Evolutionary conservation across 306 rosid genomes (phyloP), one percentile per base, ranked within the genome.

Genomic region (Prunus mongolica): DNA sequence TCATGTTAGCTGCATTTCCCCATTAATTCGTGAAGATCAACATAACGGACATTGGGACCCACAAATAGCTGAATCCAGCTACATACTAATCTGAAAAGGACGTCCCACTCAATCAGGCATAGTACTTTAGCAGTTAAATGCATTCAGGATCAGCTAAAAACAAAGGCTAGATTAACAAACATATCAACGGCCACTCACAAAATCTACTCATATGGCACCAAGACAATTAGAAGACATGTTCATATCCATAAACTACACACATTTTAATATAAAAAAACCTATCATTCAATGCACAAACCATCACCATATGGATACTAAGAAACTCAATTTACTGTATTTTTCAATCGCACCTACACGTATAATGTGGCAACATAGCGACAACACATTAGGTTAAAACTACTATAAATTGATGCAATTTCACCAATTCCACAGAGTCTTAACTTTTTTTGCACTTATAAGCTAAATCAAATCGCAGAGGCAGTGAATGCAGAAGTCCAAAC

Each of bases 401-500:
- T 0, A 61, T 72, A 61, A 22, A 44, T 30, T 38, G 1, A 38
- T 15, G 54, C 41, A 15, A 20, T 14, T 38, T 25, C 64, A 34
- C 76, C 38, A 71, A 68, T 63, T 46, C 63, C 16, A 28, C 47
- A 58, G 12, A 16, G 11, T 34, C 24, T 10, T 13, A 9, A 30
- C 67, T 30, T 5, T 63, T 63, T 11, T 3, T 3, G 20, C 24
- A 12, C 11, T 4, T 3, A 24, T 2, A 27, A 47, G 56, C 38
- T 46, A 25, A 75, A 44, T 66, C 25, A 57, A 27, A 64, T n/a
- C 19, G 34, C 46, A 69, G 22, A 51, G 44, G 60, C 41, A 54
- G 16, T 9, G 22, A 61, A 69, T 71, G 14, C 46, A 56, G 20
- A 60, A 65, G 13, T 58, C 61, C 49, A 16, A 79, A 90, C 98